Evolutionary conservation across 208 protist genomes (phyloP).

Genomic region (Trypanosoma melophagium): DNA sequence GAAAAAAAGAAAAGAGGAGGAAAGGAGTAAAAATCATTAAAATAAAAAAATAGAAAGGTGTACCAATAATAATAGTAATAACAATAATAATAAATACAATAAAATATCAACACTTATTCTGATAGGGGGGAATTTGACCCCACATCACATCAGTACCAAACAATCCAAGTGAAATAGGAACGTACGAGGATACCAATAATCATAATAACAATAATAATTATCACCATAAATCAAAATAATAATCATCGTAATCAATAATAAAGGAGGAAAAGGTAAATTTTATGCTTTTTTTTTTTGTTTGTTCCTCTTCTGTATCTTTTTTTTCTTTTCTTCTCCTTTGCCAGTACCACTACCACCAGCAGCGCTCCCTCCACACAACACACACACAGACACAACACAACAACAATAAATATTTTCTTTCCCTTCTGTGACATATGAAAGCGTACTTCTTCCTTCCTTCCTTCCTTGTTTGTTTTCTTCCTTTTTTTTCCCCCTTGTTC

Average conservation of each 20-base stretch:
- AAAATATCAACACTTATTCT: background rate
- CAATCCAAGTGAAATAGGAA: too few relatives aligned
- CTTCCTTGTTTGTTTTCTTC: conserved; percentile 1
- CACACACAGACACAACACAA: too few relatives aligned
- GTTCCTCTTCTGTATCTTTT: background rate
- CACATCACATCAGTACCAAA: too few relatives aligned
- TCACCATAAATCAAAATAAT: too few relatives aligned
- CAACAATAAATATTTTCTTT: too few relatives aligned
- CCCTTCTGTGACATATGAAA: too few relatives aligned
- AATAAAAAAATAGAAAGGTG: conserved; percentile 6
- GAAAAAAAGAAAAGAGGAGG: conserved; percentile 10
- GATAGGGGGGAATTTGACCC: too few relatives aligned
- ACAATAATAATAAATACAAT: background rate
- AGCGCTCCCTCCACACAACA: too few relatives aligned
- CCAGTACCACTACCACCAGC: too few relatives aligned
- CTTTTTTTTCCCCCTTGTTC: background rate
- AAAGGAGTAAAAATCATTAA: conserved; percentile 15
- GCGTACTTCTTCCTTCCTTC: background rate
- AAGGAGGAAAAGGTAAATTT: background rate
- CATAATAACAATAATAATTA: too few relatives aligned
- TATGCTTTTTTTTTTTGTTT: background rate
- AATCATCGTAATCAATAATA: background rate
- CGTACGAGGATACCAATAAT: too few relatives aligned
- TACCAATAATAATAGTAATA: background rate
- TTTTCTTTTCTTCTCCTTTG: background rate